phyloP scores from a whole-genome alignment of 148 eudicot genomes.

The Vaccinium vitisidaea region DNA sequence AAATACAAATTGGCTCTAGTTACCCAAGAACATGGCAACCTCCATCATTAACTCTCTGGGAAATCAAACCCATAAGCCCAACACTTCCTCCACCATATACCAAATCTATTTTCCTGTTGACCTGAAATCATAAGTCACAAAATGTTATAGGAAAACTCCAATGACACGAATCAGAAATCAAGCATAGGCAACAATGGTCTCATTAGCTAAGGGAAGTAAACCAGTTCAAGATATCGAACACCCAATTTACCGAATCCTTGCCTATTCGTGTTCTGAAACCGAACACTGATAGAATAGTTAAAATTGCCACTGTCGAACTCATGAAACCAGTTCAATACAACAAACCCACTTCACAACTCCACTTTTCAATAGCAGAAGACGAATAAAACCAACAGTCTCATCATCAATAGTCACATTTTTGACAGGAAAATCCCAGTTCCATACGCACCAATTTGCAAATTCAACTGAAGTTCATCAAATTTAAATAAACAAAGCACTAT shows the following conservation, averaged over 20 bases:
- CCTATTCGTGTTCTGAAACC: neutral
- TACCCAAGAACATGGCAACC: slow-evolving; percentile 98
- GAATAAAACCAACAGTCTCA: neutral
- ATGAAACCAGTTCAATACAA: slow-evolving; percentile 11
- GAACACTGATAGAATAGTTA: neutral
- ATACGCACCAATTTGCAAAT: neutral
- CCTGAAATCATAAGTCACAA: slow-evolving; percentile 39
- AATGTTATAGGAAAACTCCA: neutral
- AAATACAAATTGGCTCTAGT: slow-evolving; percentile 15
- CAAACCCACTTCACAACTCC: neutral
- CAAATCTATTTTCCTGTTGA: slow-evolving; percentile 78
- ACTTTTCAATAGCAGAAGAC: neutral
- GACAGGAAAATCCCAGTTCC: neutral
- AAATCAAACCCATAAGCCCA: slow-evolving; percentile 90
- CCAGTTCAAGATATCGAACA: slow-evolving; percentile 12
- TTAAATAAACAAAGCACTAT: neutral
- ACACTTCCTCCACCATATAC: slow-evolving; percentile 98
- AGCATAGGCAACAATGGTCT: neutral
- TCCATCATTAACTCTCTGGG: slow-evolving; percentile 69
- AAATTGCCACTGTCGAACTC: neutral
- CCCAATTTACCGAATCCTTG: slow-evolving; percentile 9
- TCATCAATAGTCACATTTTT: neutral
- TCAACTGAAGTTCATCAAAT: neutral
- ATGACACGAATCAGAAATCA: neutral
- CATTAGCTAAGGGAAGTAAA: slow-evolving; percentile 2